These are phyloP conservation scores for Pseudocercospora eumusae DNA, from an alignment of 2,329 filamentous ascomycete genomes.

Conservation along the genomic window DNA sequence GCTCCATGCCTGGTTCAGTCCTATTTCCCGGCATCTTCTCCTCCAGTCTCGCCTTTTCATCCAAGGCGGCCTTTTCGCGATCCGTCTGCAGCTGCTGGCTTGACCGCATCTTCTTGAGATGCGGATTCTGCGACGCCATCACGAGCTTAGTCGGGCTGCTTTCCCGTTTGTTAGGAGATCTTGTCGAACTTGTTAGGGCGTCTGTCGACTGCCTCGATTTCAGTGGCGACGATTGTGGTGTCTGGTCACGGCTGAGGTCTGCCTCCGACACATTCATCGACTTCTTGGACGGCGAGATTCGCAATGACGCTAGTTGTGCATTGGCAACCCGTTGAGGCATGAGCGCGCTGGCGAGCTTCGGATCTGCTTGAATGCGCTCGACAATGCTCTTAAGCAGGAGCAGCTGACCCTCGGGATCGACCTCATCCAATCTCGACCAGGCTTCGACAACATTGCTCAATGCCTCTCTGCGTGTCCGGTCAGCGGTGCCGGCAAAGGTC, in stretches of 20 bases:
- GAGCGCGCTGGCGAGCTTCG: constrained; percentile 59
- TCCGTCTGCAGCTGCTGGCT: constrained; percentile 45
- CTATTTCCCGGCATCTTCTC: constrained; percentile 59
- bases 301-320: constrained; percentile 40
- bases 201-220: constrained; percentile 23
- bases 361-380: constrained; percentile 69
- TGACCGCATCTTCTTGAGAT: constrained; percentile 72
- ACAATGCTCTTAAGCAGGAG: constrained; percentile 78
- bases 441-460: constrained; percentile 81
- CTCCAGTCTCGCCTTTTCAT: constrained; percentile 52
- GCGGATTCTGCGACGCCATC: constrained; percentile 78
- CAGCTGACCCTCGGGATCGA: constrained; percentile 88
- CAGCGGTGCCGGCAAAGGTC: constrained; percentile 74
- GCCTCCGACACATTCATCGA: constrained; percentile 22
- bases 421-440: constrained; percentile 77
- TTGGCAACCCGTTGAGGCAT: constrained; percentile 42
- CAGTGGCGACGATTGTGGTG: constrained; percentile 34
- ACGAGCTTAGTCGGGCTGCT: constrained; percentile 63
- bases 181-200: constrained; percentile 12
- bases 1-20: constrained; percentile 77
- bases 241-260: constrained; percentile 30
- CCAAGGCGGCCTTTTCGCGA: constrained; percentile 52
- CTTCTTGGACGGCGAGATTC: constrained; percentile 36
- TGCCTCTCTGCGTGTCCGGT: constrained; percentile 71
- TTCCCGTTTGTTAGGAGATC: constrained; percentile 32